Base-by-base conservation (phyloP, 495 filamentous ascomycete genomes). In the Thermothielavioides terrestris region DNA sequence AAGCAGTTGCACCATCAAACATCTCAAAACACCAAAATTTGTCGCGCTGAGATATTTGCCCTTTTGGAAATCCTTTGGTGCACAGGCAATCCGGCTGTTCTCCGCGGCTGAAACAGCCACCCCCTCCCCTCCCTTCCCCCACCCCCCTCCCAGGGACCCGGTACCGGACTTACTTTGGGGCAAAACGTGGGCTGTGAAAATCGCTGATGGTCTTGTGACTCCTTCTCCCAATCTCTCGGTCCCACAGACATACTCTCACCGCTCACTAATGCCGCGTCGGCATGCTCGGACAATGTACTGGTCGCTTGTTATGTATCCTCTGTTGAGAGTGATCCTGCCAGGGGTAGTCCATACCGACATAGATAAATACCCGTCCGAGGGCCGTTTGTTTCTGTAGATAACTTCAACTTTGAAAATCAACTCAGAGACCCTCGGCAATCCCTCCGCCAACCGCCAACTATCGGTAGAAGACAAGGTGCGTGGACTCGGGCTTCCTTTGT, bases 171-270 rank as follows among this genome's bases (percentile, higher is more conserved):
- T n/a, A n/a, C n/a, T n/a, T n/a, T n/a, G n/a, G n/a, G n/a, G n/a
- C n/a, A n/a, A 23, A 6, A 18, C 44, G n/a, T 14, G 46, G 37
- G 46, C 20, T 30, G 46, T 34, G 46, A 57, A 56, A 54, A 50
- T 41, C 26, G 15, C 25, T 46, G 51, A 18, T 40, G 46, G 55
- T 57, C 55, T 47, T 54, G 55, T 57, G 55, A 57, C 55, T 46
- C 12, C 40, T n/a, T 44, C 20, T 49, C 50, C 23, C 27, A 46
- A 45, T 53, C 39, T 57, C 47, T 50, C 15, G 51, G 52, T 50
- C 37, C 50, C 46, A 48, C 37, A 54, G 27, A 25, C 42, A 36
- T n/a, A 18, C 35, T 30, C 50, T 54, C 55, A 57, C 51, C 55
- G 51, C 55, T 50, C 42, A 27, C 40, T 7, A 31, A 31, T 50